Percentiles rank a stretch among this genome's conserved stretches.
These are phyloP conservation scores for Nowakowskiella sp. DNA, from an alignment of 192 early-diverging fungal species.

Conservation along the genomic window DNA sequence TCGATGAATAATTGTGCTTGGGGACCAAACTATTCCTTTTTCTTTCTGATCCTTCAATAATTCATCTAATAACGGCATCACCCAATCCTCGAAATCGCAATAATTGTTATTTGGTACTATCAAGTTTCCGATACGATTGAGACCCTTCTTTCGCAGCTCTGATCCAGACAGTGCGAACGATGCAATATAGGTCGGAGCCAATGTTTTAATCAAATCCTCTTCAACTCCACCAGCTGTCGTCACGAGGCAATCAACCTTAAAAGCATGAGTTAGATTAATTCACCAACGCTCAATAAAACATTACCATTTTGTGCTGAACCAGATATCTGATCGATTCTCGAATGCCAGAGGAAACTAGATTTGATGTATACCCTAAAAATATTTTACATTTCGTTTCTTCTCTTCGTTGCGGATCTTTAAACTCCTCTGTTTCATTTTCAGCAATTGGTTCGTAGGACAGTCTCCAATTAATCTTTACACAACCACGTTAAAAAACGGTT, in stretches of 20 bases:
- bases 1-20: constrained; percentile 79
- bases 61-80: constrained; percentile 86
- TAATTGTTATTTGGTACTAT: constrained; percentile 98
- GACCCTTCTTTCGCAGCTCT: constrained; percentile 73
- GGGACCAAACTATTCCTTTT: constrained; percentile 78
- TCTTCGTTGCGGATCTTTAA: constrained; percentile 52
- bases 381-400: constrained; percentile 83
- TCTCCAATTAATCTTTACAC: constrained; percentile 57
- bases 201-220: constrained; percentile 97
- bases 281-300: neutral
- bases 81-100: constrained; percentile 99
- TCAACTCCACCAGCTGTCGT: constrained; percentile 93
- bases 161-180: constrained; percentile 68
- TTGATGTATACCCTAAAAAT: constrained; percentile 96
- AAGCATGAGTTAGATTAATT: neutral
- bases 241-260: constrained; percentile 73
- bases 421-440: constrained; percentile 49
- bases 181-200: constrained; percentile 81
- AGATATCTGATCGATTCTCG: constrained; percentile 87
- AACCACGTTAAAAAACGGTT: constrained; percentile 3
- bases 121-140: constrained; percentile 96
- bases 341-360: constrained; percentile 89
- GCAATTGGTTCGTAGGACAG: constrained; percentile 78
- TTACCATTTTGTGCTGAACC: constrained; percentile 76
- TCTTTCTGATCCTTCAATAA: constrained; percentile 87